These are phyloP conservation scores for Candida sp. DNA, from an alignment of 1,139 yeast genomes.

Conservation along the genomic window DNA sequence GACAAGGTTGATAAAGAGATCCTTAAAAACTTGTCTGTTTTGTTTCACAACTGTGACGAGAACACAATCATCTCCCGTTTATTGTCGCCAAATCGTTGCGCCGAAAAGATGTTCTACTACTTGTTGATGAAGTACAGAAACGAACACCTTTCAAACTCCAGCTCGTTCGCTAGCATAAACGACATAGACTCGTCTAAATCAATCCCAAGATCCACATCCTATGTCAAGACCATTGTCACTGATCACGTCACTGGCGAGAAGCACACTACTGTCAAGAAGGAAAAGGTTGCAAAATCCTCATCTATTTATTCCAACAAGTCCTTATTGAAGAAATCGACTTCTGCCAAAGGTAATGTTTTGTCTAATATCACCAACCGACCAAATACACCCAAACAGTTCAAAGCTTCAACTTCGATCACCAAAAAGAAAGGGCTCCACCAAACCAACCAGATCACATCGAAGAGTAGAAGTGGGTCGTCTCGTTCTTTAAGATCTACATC, in stretches of 20 bases:
- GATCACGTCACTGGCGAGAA: constrained; percentile 33
- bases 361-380: constrained; percentile 35
- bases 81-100: constrained; percentile 61
- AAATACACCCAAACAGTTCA: constrained; percentile 27
- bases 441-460: constrained; percentile 22
- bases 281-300: constrained; percentile 23
- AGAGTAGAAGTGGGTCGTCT: constrained; percentile 8
- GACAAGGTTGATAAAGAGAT: constrained; percentile 81
- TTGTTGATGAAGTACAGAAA: constrained; percentile 83
- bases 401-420: constrained; percentile 45
- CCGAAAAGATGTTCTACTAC: constrained; percentile 92
- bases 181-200: constrained; percentile 23
- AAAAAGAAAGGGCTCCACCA: constrained; percentile 37
- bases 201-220: constrained; percentile 50
- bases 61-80: constrained; percentile 63
- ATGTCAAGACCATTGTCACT: constrained; percentile 46
- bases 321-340: constrained; percentile 12
- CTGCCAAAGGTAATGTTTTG: constrained; percentile 21
- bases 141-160: constrained; percentile 51
- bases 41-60: constrained; percentile 88
- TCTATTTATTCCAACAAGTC: constrained; percentile 24
- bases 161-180: constrained; percentile 19
- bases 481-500: constrained; percentile 7
- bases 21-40: constrained; percentile 79
- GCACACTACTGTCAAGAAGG: constrained; percentile 20